A percentile compares a stretch with the other conserved stretches of the same genome.
These are phyloP conservation scores for Linanthus parryae DNA, from an alignment of 148 eudicot species.

Conservation along the genomic window DNA sequence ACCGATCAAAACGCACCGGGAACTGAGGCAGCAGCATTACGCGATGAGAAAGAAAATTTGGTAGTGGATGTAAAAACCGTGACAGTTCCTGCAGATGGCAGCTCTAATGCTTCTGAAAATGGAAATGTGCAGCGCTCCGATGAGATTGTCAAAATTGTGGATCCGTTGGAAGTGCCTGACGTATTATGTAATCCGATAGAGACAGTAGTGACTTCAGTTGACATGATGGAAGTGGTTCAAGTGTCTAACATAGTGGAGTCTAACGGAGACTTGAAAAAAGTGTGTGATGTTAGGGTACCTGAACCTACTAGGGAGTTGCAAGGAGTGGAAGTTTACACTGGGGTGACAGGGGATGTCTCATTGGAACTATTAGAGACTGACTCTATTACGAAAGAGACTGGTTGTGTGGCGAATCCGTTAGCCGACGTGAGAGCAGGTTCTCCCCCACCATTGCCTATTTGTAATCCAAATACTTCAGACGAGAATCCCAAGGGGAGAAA, in stretches of 20 bases:
- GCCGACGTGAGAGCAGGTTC: too few relatives aligned
- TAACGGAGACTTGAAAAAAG: too few relatives aligned
- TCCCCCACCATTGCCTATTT: neutral
- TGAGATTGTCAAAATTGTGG: slow-evolving; percentile 9
- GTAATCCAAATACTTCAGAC: neutral
- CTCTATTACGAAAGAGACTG: too few relatives aligned
- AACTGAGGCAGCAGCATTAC: neutral
- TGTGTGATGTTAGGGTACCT: neutral
- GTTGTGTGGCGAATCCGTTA: too few relatives aligned
- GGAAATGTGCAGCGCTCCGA: slow-evolving; percentile 7
- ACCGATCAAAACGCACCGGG: too few relatives aligned
- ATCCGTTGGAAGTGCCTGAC: slow-evolving; percentile 12
- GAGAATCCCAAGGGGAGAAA: slow-evolving; percentile 14
- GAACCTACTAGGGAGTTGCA: slow-evolving; percentile 11
- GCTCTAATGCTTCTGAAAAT: slow-evolving; percentile 11
- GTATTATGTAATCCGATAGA: slow-evolving; percentile 15
- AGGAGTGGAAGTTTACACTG: slow-evolving; percentile 2
- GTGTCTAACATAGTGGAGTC: neutral
- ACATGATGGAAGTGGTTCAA: neutral
- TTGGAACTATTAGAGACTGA: too few relatives aligned
- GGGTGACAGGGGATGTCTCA: slow-evolving; percentile 1
- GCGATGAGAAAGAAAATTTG: slow-evolving; percentile 6
- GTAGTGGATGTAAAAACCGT: slow-evolving; percentile 7
- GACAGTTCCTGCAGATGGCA: slow-evolving; percentile 16
- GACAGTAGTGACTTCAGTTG: slow-evolving; percentile 1